Evolutionary conservation across 495 filamentous ascomycete species (phyloP).

Genomic region (Daldinia decipiens): DNA sequence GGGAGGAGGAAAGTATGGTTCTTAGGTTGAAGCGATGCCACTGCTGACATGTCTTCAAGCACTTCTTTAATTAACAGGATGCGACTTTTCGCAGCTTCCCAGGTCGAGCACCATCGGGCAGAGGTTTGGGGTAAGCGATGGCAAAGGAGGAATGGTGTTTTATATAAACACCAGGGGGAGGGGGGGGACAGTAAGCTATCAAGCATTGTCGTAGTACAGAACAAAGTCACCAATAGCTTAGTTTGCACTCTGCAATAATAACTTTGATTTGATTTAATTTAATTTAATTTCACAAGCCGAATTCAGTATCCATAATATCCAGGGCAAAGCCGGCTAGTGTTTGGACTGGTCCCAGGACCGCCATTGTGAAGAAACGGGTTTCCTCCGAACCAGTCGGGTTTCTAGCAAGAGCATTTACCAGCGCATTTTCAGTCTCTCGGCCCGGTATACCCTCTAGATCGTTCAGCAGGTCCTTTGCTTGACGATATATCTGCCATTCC

Average conservation of each 20-base stretch:
- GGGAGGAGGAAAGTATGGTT: slow-evolving; percentile 10
- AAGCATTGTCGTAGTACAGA: too few relatives aligned
- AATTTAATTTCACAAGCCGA: too few relatives aligned
- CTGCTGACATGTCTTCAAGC: background rate
- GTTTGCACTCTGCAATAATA: too few relatives aligned
- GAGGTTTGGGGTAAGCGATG: slow-evolving; percentile 13
- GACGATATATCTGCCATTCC: slow-evolving; percentile 50
- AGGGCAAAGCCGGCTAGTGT: slow-evolving; percentile 46
- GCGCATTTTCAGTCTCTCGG: slow-evolving; percentile 47
- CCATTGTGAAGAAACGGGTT: slow-evolving; percentile 49
- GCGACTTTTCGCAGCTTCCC: slow-evolving; percentile 21
- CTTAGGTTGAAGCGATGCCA: background rate
- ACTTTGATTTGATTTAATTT: too few relatives aligned
- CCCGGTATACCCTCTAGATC: slow-evolving; percentile 52
- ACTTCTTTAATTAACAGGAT: background rate
- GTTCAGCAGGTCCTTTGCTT: slow-evolving; percentile 51
- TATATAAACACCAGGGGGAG: too few relatives aligned
- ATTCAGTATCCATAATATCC: too few relatives aligned
- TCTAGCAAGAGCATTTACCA: slow-evolving; percentile 52
- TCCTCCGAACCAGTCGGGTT: slow-evolving; percentile 48
- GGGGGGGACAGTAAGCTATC: too few relatives aligned
- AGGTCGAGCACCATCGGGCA: slow-evolving; percentile 34
- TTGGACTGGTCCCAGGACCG: slow-evolving; percentile 51
- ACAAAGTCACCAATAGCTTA: too few relatives aligned
- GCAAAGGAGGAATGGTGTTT: background rate